Percentiles rank a stretch among this genome's conserved stretches.
phyloP scores from a whole-genome alignment of 208 protist species.

The Trypanosoma congolense region DNA sequence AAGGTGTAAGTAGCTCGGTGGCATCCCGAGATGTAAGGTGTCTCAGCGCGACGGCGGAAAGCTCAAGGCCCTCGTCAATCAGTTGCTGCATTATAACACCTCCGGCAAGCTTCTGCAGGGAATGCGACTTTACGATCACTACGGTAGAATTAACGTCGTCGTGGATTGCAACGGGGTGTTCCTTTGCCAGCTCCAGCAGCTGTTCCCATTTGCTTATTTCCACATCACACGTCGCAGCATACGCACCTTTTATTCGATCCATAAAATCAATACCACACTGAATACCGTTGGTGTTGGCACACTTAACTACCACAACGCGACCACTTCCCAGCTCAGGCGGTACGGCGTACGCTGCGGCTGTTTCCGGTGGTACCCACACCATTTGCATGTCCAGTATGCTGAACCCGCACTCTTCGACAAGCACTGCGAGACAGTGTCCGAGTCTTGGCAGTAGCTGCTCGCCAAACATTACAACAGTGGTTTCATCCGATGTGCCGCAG shows the following conservation, averaged over 20 bases:
- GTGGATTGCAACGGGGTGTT: conserved; percentile 63
- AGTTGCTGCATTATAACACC: conserved; percentile 59
- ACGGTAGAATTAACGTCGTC: conserved; percentile 64
- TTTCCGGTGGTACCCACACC: conserved; percentile 44
- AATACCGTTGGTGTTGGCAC: conserved; percentile 37
- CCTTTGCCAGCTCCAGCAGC: conserved; percentile 21
- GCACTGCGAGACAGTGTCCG: conserved; percentile 64
- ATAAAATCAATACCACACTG: conserved; percentile 68
- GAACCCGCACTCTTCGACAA: conserved; percentile 79
- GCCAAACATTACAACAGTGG: conserved; percentile 57
- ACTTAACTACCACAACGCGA: conserved; percentile 46
- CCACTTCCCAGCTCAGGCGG: conserved; percentile 41
- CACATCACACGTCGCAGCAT: conserved; percentile 40
- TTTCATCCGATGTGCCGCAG: conserved; percentile 60
- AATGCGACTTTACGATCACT: conserved; percentile 77
- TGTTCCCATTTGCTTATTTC: conserved; percentile 50
- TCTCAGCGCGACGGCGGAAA: conserved; percentile 47
- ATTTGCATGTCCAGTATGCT: conserved; percentile 62
- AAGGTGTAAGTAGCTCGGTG: conserved; percentile 60
- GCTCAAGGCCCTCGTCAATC: conserved; percentile 44
- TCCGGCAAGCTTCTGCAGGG: conserved; percentile 31
- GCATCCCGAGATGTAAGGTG: conserved; percentile 48
- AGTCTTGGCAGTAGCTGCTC: conserved; percentile 44
- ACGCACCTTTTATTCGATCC: conserved; percentile 38
- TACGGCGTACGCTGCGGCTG: conserved; percentile 26